These are phyloP conservation scores for Puccinia coronata DNA, from an alignment of 1,284 basidiomycete species.

Conservation along the genomic window DNA sequence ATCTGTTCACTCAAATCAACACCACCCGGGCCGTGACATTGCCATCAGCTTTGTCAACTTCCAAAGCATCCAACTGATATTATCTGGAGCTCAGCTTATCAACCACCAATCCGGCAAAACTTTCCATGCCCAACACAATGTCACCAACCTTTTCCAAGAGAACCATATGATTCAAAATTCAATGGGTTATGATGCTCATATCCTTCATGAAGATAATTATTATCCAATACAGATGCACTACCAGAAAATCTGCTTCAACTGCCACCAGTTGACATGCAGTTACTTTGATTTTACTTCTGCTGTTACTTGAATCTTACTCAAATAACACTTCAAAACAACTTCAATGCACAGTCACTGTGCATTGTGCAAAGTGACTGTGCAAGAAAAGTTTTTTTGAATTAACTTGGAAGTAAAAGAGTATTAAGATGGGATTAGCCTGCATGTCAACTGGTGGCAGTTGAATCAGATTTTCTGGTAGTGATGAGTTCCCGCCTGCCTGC, in stretches of 20 bases:
- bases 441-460: too few species aligned
- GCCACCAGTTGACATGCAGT: background rate
- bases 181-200: background rate
- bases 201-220: background rate
- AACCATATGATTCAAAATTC: background rate
- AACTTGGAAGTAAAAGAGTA: too few species aligned
- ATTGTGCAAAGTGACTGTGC: too few species aligned
- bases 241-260: too few species aligned
- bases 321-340: too few species aligned
- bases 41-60: background rate
- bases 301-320: too few species aligned
- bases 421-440: too few species aligned
- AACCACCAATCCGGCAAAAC: background rate
- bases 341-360: too few species aligned
- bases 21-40: conserved; percentile 10
- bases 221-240: too few species aligned
- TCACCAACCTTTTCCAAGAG: background rate
- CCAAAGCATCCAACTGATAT: background rate
- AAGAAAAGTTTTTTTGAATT: too few species aligned
- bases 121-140: background rate
- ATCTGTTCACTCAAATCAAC: conserved; percentile 19
- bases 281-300: background rate
- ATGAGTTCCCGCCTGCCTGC: too few species aligned
- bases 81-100: background rate
- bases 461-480: too few species aligned